Evolutionary conservation across 2,329 filamentous ascomycete species (phyloP), one percentile per base, ranked within the genome.

Genomic region (Alternaria novae-zelandiae): DNA sequence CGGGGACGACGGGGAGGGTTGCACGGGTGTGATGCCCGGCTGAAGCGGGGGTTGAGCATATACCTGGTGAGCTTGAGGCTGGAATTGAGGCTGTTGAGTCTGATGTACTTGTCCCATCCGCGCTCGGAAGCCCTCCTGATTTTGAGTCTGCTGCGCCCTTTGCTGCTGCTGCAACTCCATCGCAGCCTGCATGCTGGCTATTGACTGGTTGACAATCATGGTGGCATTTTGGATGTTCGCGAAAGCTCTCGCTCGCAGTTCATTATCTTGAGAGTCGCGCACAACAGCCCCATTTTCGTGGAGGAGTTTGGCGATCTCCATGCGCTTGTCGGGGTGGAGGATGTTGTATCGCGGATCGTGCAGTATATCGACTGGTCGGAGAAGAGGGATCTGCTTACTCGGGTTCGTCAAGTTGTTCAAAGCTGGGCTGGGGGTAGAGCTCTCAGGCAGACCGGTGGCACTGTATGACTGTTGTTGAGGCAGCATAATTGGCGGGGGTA

Each of bases 281-380:
- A 46, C 47, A 9, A 45, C 23, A 15, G 12, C 4, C 54, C 62
- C 61, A n/a, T 43, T 44, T 23, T 17, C 12, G 7, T 12, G 28
- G n/a, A 61, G 54, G 5, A 30, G n/a, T n/a, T 21, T 20, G 46
- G 47, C 13, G 20, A 57, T 26, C 28, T 61, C 23, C 7, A 32
- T 9, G 4, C 47, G 47, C 26, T 45, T 50, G 5, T 50, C 26
- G 13, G 23, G 12, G 5, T 26, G 20, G 13, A 64, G 15, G 20
- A n/a, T 50, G 12, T 21, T 6, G 46, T 58, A 64, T 9, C 30
- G 43, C 4, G 30, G n/a, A 20, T 61, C 47, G 13, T 15, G 23
- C 7, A 58, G 10, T 11, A 61, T 23, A 13, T 64, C 58, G 8
- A 46, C 21, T 10, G 62, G 54, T 6, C 44, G 54, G 3, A 61